Evolutionary conservation across 257 asterid species (phyloP), one percentile per base, ranked within the genome.

Genomic region (Handroanthus guayacan): DNA sequence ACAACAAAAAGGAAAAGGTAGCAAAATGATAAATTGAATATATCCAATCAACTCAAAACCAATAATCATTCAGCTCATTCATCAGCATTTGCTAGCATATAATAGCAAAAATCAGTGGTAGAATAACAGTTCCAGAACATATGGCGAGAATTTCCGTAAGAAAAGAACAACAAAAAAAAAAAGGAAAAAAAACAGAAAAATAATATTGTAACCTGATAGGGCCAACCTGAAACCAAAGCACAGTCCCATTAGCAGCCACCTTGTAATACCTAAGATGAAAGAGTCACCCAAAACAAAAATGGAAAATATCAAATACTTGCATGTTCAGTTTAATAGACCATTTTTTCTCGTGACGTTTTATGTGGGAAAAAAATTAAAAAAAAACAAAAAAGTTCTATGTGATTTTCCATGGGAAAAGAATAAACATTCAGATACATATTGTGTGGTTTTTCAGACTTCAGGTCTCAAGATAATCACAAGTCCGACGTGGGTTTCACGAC

Each of bases 141-240:
- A 45, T 51, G 43, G 79, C 2, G 63, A 69, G 16, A 41, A 34
- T 55, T 64, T n/a, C 12, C 13, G 72, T 43, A 39, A 25, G 31
- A 25, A 25, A 25, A 25, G 31, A 25, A 25, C 31, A 25, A 25
- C 31, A 25, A 25, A 25, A 25, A 25, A 25, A 25, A 25, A 25
- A 25, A 1, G 31, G 1, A 25, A 38, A 63, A 37, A 65, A 63
- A 65, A 60, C 75, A 60, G 37, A 41, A 65, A 76, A 44, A 77
- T 38, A 67, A 86, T 62, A 87, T 75, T 64, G 91, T 89, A 79
- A 89, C 97, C 96, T 90, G 95, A 85, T 80, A 84, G 81, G 82
- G 92, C 95, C 88, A 92, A 95, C 99, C 97, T 92, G 98, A 95
- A 95, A 92, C 97, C 95, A 89, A 41, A 95, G 89, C 91, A 89